These are phyloP conservation scores for Euphrasia confusa DNA, from an alignment of 257 asterid genomes.

Conservation along the genomic window DNA sequence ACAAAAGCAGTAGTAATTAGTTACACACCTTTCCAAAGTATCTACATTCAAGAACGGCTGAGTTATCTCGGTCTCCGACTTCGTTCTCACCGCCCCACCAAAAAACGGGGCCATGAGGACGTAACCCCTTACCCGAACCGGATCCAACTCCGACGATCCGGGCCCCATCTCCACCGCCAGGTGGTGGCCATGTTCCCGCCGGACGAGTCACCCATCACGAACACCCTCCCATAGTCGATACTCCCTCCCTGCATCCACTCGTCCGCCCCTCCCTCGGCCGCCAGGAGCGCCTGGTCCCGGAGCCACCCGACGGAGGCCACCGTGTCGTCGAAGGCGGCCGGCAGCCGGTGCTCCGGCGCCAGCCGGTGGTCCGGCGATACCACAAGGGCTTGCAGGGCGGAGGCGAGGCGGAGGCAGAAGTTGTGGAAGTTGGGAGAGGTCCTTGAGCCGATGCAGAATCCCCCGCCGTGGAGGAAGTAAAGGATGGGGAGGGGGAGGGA, in stretches of 20 bases:
- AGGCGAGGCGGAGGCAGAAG: conserved; percentile 64
- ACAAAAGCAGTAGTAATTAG: not conserved
- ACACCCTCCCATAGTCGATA: conserved; percentile 36
- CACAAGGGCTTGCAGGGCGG: conserved; percentile 49
- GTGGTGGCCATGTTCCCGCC: conserved; percentile 70
- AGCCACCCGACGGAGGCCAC: conserved; percentile 62
- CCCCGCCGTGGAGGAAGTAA: conserved; percentile 73
- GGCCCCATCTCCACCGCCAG: conserved; percentile 44
- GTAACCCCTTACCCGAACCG: conserved; percentile 57
- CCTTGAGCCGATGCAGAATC: conserved; percentile 70
- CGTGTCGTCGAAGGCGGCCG: conserved; percentile 66
- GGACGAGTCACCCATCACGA: conserved; percentile 70
- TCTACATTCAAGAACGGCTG: conserved; percentile 58
- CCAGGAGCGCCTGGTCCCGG: conserved; percentile 38
- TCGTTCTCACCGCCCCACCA: conserved; percentile 58
- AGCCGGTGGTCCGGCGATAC: conserved; percentile 68
- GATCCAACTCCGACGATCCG: conserved; percentile 41
- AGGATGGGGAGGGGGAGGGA: conserved; percentile 40
- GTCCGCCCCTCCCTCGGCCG: conserved; percentile 38
- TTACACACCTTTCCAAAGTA: conserved; percentile 55
- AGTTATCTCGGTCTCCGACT: conserved; percentile 60
- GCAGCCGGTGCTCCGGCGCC: conserved; percentile 69
- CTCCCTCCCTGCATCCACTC: conserved; percentile 31
- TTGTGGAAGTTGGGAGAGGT: conserved; percentile 75
- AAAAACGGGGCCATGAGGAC: conserved; percentile 65